Evolutionary conservation across 139 green algal species (phyloP), one percentile per base, ranked within the genome.

Genomic region (Haematococcus lacustris): DNA sequence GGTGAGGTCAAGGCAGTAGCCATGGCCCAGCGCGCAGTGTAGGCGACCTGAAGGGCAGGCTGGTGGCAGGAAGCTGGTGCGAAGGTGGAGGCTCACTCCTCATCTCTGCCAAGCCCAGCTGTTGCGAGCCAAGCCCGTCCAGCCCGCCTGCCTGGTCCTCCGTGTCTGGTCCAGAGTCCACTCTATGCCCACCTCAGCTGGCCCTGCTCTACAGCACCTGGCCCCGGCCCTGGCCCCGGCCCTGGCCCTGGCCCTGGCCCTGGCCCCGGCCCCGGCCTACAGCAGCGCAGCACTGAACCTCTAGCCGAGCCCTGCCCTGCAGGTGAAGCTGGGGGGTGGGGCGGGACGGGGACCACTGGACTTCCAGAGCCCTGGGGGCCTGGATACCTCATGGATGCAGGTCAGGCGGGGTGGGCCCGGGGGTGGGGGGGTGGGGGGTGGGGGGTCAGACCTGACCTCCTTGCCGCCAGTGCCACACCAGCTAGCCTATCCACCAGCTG

Each of bases 381-480:
- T 83, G 25, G 90, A 94, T 82, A 94, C 90, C 32, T 76, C 77
- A 9, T 94, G 88, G 86, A 50, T 80, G 13, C 83, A 88, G 76
- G 80, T 82, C 43, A 1, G 65, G 3, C n/a, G 5, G 23, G 30
- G 13, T 38, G 57, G n/a, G n/a, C n/a, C n/a, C n/a, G n/a, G n/a
- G n/a, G n/a, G n/a, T n/a, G n/a, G n/a, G n/a, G n/a, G n/a, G n/a
- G 59, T 1, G 65, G 3, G 4, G 5, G 23, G 30, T 5, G 9
- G 57, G 5, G 63, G 6, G 4, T 25, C 33, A n/a, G 30, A 35
- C 30, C 33, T 70, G 32, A 30, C 41, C 13, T 6, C 32, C 13
- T 3, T 68, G 33, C 34, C 13, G 34, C 5, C 17, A 43, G 21
- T n/a, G n/a, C n/a, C n/a, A 9, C 34, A 30, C 6, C 17, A 30